These are phyloP conservation scores for Diaporthe ampelina DNA, from an alignment of 2,329 filamentous ascomycete species.

Conservation along the genomic window DNA sequence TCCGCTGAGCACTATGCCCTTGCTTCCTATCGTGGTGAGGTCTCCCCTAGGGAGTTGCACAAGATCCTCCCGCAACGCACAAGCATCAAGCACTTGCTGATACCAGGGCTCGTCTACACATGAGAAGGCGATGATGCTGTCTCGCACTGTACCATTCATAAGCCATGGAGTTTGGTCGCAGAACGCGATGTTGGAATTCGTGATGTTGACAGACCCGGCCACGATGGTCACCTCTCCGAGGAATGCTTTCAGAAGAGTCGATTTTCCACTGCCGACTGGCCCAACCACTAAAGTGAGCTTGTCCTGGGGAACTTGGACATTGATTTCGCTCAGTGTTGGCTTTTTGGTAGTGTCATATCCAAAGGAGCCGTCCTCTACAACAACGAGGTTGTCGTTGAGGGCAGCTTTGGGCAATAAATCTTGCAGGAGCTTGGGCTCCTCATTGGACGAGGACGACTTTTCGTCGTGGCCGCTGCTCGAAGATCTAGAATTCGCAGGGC, in stretches of 20 bases:
- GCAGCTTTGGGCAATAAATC: neutral
- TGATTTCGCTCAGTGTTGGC: neutral
- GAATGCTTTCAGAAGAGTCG: constrained; percentile 43
- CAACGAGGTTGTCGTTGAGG: neutral
- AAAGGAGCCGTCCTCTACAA: constrained; percentile 2
- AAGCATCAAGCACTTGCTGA: constrained; percentile 32
- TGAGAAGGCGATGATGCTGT: constrained; percentile 41
- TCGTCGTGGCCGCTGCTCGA: constrained; percentile 6
- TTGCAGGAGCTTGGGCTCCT: neutral
- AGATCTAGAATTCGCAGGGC: neutral
- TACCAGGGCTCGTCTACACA: constrained; percentile 42
- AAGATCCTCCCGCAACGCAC: constrained; percentile 40
- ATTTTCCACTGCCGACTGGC: constrained; percentile 46
- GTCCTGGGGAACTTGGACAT: neutral
- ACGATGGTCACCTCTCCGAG: constrained; percentile 42
- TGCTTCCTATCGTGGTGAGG: constrained; percentile 41
- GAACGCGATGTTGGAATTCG: constrained; percentile 38
- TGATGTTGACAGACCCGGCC: constrained; percentile 35
- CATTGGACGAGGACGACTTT: neutral
- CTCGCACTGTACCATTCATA: constrained; percentile 40
- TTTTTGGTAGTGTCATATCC: neutral
- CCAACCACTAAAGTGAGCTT: constrained; percentile 38
- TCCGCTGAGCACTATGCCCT: constrained; percentile 41
- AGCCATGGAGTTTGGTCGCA: constrained; percentile 47
- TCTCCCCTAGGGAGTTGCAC: constrained; percentile 36